Evolutionary conservation across 1,139 yeast genomes (phyloP).

Genomic region (Blastobotrys apis): DNA sequence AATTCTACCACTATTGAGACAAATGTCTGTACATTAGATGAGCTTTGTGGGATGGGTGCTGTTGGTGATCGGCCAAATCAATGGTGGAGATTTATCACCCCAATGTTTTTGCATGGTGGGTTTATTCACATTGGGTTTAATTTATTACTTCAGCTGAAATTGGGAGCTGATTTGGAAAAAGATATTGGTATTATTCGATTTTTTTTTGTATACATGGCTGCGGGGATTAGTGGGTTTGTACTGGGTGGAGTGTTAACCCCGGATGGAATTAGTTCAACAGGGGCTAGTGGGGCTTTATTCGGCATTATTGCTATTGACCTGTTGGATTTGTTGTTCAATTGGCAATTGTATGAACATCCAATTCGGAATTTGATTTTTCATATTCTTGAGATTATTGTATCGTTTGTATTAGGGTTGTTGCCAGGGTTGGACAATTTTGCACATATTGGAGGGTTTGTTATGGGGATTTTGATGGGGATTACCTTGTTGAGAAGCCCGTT

Average conservation of each 20-base stretch:
- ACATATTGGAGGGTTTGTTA: conserved; percentile 71
- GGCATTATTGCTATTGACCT: conserved; percentile 65
- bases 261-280: conserved; percentile 63
- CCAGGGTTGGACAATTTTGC: conserved; percentile 77
- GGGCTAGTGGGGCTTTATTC: conserved; percentile 73
- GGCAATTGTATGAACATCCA: conserved; percentile 44
- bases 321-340: conserved; percentile 52
- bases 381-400: conserved; percentile 54
- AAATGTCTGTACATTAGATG: conserved; percentile 52
- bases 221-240: conserved; percentile 66
- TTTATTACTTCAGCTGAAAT: conserved; percentile 53
- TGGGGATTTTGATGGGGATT: conserved; percentile 54
- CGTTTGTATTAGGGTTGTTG: conserved; percentile 60
- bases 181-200: conserved; percentile 55
- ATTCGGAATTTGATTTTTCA: conserved; percentile 44
- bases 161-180: conserved; percentile 62
- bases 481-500: conserved; percentile 58
- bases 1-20: conserved; percentile 56
- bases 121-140: conserved; percentile 66
- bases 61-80: conserved; percentile 40
- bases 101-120: conserved; percentile 76
- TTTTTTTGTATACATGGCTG: conserved; percentile 51
- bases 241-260: conserved; percentile 73
- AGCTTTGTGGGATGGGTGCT: conserved; percentile 62
- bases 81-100: conserved; percentile 67